Evolutionary conservation across 1,284 basidiomycete species (phyloP).

Genomic region (Marasmius oreades): DNA sequence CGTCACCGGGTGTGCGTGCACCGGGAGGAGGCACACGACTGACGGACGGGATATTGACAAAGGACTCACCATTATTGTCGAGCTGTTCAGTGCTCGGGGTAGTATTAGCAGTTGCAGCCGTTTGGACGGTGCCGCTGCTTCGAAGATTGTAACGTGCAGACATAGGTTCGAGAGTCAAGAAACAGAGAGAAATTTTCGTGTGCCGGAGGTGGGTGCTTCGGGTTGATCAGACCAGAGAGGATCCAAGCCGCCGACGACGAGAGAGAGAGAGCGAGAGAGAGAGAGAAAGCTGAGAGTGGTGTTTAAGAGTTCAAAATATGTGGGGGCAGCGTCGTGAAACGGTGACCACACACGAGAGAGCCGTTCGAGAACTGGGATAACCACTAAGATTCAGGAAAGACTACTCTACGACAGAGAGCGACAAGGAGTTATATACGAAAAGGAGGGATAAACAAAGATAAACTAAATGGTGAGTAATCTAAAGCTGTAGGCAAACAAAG

Average conservation of each 20-base stretch:
- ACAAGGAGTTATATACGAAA: no score
- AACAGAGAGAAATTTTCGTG: not conserved
- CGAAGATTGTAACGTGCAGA: not conserved
- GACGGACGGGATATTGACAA: not conserved
- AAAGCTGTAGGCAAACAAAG: no score
- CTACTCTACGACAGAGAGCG: no score
- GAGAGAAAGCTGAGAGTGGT: no score
- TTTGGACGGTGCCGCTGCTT: not conserved
- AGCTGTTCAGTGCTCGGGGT: not conserved
- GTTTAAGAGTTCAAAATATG: no score
- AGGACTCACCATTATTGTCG: not conserved
- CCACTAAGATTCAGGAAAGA: no score
- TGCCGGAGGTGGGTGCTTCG: not conserved
- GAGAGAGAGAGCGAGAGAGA: no score
- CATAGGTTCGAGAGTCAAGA: not conserved
- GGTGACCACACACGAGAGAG: no score
- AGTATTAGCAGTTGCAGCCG: not conserved
- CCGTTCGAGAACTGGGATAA: no score
- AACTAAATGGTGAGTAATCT: no score
- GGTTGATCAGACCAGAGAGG: slow-evolving; percentile 4
- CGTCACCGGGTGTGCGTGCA: not conserved
- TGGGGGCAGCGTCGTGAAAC: no score
- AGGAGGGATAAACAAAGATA: no score
- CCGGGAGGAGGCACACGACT: slow-evolving; percentile 4
- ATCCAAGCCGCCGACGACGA: not conserved